Evolutionary conservation across 208 protist genomes (phyloP), one percentile per base, ranked within the genome.

Genomic region (Wallacemonas sp.): DNA sequence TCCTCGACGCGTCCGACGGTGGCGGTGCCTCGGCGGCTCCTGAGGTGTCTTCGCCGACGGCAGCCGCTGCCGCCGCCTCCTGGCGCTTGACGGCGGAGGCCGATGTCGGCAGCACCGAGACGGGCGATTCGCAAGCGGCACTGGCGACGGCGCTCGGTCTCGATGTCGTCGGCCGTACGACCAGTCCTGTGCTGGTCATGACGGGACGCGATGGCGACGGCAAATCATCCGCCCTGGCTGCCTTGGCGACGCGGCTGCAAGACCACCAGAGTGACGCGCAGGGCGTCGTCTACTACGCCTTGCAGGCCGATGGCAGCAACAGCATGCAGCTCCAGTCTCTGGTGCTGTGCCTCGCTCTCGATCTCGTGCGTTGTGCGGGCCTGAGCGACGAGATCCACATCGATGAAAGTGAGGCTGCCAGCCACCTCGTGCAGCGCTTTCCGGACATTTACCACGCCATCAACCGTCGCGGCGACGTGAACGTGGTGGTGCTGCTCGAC

Each of bases 171-270:
- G 49, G 50, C 38, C 41, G 36, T 18, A 18, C 22, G 28, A 29
- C 29, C 12, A 70, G 67, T 55, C 67, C 76, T 54, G 80, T 94
- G 18, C 70, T 94, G n/a, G 49, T 92, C 4, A 20, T 96, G 26
- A 70, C 81, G 28, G 88, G 79, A 20, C 29, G 33, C 26, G 91
- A 96, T 20, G 87, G 86, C 20, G 77, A 88, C 59, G 91, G 91
- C 14, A 89, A 90, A 64, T 93, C 87, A 0, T 86, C 84, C 2
- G 75, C 83, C 4, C 28, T 85, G 38, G 87, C 91, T 0, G 76
- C 81, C 1, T 39, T 93, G 16, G 50, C 68, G 16, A 48, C 78
- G 33, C 73, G 78, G 28, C 44, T 93, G 3, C 46, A 61, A n/a
- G 64, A 63, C 7, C 76, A 77, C 64, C 28, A 63, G 28, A 14